Base-by-base conservation (phyloP, 495 filamentous ascomycete species). In the Rostrohypoxylon terebratum region DNA sequence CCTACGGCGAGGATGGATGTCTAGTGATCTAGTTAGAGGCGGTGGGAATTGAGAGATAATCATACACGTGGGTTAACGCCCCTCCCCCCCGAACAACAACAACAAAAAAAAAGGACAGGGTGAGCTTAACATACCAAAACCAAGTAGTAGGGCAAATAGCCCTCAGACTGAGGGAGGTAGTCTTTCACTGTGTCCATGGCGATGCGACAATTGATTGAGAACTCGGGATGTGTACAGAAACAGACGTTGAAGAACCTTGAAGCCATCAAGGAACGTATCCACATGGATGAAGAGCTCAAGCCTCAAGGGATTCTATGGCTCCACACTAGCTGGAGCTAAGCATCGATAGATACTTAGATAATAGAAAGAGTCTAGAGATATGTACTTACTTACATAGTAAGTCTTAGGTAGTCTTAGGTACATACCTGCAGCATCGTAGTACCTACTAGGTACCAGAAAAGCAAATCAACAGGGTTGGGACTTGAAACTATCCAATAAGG, bases 1-100 rank as follows among this genome's bases (percentile, higher is more conserved):
- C 86, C 89, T 55, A 93, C 81, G 63, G 95, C 91, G 54, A 95
- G 84, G 48, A 92, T 75, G 53, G 92, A 92, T 73, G 95, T 84
- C 93, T 96, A 25, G 53, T 0, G 31, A 13, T 33, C 31, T 57
- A 38, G 45, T 64, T 60, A 67, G 59, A 48, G 11, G 9, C 38
- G 23, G 47, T 44, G n/a, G 42, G 55, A 54, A 20, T 20, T 7
- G 53, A 28, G 28, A 28, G n/a, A n/a, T n/a, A n/a, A n/a, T n/a
- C n/a, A 28, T 28, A 28, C 6, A 28, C 28, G 28, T 4, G 1
- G 28, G 3, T 28, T 28, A 28, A n/a, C n/a, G n/a, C n/a, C n/a
- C n/a, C n/a, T n/a, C n/a, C n/a, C n/a, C n/a, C n/a, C n/a, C n/a
- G n/a, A n/a, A n/a, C n/a, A n/a, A n/a, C n/a, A n/a, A n/a, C n/a